Evolutionary conservation across 495 filamentous ascomycete species (phyloP), one percentile per base, ranked within the genome.

Genomic region (Trichocladium antarcticum): DNA sequence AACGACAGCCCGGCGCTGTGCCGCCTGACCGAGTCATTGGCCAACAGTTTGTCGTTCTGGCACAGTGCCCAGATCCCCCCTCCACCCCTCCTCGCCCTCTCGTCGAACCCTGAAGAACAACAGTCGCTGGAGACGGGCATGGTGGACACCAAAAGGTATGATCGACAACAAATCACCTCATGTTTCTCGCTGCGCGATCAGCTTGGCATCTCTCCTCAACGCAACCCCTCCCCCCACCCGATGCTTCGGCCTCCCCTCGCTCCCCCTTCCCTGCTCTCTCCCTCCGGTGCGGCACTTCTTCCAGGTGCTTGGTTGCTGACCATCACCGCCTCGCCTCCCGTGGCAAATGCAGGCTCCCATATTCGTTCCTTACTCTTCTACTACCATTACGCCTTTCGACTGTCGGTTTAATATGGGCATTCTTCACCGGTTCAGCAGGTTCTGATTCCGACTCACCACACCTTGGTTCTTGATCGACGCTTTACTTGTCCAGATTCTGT

Each of bases 121-220:
- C 58, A 63, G 59, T 61, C 56, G 67, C 62, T 56, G 55, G 54
- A 60, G 65, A n/a, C n/a, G 65, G 69, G 71, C 68, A 69, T 69
- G 68, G 66, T 69, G 68, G 64, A 63, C 64, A n/a, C n/a, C n/a
- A n/a, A n/a, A n/a, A 72, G 72, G 73, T 76, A 75, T 68, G 72
- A 72, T 68, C 66, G 62, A 55, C 69, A n/a, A 37, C 47, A 45
- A 63, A 68, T 69, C 64, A 57, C 58, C 63, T 58, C 62, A 70
- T 67, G 63, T 68, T 69, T 68, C 61, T 54, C 49, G 54, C 47
- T 54, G 60, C 43, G 52, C 64, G 62, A 56, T 60, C 57, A 42
- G 51, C 60, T 60, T 62, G 59, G 61, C 64, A 57, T 53, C 62
- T 66, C 67, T 65, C 64, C 55, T 77, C 66, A 56, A 64, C 72